Percentiles rank a stretch among this genome's conserved stretches.
Conservation (phyloP, 78 protist species). For the Dictyostelium discoideum region dicty_2.7 NC_007089.4:2002001-2002500, state of each 20-base stretch:
- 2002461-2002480: neutral
- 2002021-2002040: too few relatives aligned
- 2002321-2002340: slow-evolving; percentile 79
- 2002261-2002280: slow-evolving; percentile 42
- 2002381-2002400: slow-evolving; percentile 42
- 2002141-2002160: neutral
- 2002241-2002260: slow-evolving; percentile 19
- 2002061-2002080: neutral
- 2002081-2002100: neutral
- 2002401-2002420: slow-evolving; percentile 41
- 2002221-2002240: neutral
- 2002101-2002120: slow-evolving; percentile 61
- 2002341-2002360: slow-evolving; percentile 66
- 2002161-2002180: neutral
- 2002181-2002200: slow-evolving; percentile 15
- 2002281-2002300: slow-evolving; percentile 5
- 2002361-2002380: slow-evolving; percentile 23
- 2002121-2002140: slow-evolving; percentile 55
- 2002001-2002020: neutral
- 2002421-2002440: slow-evolving; percentile 18
- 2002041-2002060: neutral
- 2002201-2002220: slow-evolving; percentile 27
- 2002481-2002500: neutral
- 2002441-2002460: neutral
- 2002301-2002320: slow-evolving; percentile 44